phyloP scores from a whole-genome alignment of 192 early-diverging fungal genomes.

The Coemansia sp. region DNA sequence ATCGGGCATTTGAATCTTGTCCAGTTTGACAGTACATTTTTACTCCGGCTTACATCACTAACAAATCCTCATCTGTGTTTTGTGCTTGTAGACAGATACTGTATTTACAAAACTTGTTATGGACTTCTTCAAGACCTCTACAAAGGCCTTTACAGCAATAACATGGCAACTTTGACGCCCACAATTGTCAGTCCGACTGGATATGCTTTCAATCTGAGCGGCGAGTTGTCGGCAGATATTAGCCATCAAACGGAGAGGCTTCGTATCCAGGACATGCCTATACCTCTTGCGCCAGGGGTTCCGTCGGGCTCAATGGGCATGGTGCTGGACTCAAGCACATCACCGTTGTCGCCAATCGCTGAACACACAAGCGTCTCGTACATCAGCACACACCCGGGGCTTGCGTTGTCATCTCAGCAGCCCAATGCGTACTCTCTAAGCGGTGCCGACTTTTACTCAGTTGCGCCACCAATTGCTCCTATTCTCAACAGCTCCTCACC shows the following conservation, averaged over 20 bases:
- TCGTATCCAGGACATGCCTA: background rate
- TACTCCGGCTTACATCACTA: background rate
- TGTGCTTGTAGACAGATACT: background rate
- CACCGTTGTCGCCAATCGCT: background rate
- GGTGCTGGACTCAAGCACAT: background rate
- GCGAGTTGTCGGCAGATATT: background rate
- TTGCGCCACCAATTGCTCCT: slow-evolving; percentile 1
- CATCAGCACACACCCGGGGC: background rate
- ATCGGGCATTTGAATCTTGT: background rate
- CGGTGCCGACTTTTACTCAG: background rate
- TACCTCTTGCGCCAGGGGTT: background rate
- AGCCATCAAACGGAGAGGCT: background rate
- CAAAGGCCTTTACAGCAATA: background rate
- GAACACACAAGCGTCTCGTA: background rate
- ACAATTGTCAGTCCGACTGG: background rate
- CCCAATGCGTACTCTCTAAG: background rate
- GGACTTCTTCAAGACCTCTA: too few species aligned
- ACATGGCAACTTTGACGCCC: background rate
- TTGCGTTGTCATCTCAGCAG: background rate
- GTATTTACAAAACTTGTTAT: background rate
- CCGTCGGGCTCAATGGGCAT: background rate
- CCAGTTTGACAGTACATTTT: background rate
- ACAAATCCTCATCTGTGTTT: background rate
- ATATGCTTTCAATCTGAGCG: background rate
- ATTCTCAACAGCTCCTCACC: background rate